Evolutionary conservation across 2,329 filamentous ascomycete genomes (phyloP), one percentile per base, ranked within the genome.

Genomic region (Aschersonia sp.): DNA sequence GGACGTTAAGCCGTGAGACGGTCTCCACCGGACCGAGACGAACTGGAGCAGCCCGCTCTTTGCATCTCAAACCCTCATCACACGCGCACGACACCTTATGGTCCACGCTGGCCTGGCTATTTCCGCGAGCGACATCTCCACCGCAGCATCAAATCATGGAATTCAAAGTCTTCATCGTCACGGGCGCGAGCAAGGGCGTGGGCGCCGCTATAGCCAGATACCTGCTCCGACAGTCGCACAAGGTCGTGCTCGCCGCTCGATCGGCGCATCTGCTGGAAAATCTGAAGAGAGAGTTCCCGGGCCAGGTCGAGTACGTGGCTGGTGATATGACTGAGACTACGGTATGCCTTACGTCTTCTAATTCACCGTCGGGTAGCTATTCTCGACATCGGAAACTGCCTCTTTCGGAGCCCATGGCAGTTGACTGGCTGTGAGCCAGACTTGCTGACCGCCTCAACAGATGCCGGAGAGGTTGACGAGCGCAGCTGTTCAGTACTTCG

Each of bases 161-260:
- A n/a, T 63, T 74, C 5, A 85, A 86, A 60, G 80, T 78, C 29
- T 77, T 89, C 58, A 80, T 89, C 51, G 69, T 89, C 35, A 82
- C 78, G 3, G 79, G 79, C 31, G 78, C 78, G 20, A 81, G 77
- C 61, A 75, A 77, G 49, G 79, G 79, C 30, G 74, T 83, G 47
- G 79, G 79, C 45, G 68, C 78, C 9, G 75, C 75, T 50, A 65
- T 80, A 5, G 66, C 76, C 3, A 62, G 71, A 41, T 63, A 69
- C 44, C 65, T 83, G 31, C 63, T 83, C 5, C 58, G 63, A 28
- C 66, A 70, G 42, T 69, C 67, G 0, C 77, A 82, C 64, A 78
- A 74, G 49, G 70, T 82, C 12, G 73, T 82, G 40, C 59, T 80
- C 12, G 72, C 80, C 7, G 77, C 79, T 5, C 68, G 79, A 42